Evolutionary conservation across 2,329 filamentous ascomycete genomes (phyloP), one percentile per base, ranked within the genome.

Genomic region (Chaetomium sp.): DNA sequence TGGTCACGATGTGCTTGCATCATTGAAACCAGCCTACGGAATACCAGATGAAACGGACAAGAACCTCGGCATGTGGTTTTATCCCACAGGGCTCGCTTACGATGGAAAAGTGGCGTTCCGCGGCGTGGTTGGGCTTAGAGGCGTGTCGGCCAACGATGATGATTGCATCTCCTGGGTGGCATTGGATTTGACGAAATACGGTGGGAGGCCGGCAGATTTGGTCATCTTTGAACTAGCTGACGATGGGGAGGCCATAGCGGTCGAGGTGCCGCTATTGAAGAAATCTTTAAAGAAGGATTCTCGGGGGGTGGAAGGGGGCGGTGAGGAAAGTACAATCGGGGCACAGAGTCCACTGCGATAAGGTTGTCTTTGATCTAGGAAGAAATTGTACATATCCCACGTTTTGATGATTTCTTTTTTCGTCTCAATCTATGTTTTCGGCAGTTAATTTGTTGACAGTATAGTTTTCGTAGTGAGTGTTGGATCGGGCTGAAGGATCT

Each of bases 171-270:
- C 55, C 37, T 61, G 59, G 59, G 59, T 37, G 1, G 11, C 34
- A 14, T 36, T 59, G 47, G 58, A 59, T 36, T 12, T 33, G 38
- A 7, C 52, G 2, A 40, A 36, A 43, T 60, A 55, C 44, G 57
- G 59, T 19, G 56, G 56, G 35, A 42, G 51, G 40, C 51, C 59
- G 32, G 36, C 49, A 9, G 59, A 60, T 58, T 43, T 58, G 55
- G 52, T 60, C 35, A 32, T 61, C n/a, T 61, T 61, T 54, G 58
- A 60, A 53, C 2, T 60, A 2, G 59, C 52, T 7, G 33, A 48
- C 48, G 56, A 45, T 7, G 55, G 55, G 33, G 1, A 36, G 49
- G 45, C 33, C 11, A 35, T 56, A 3, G 37, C 32, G 1, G 53
- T 60, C 4, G 53, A 58, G 9, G 49, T 53, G 12, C 51, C 58